phyloP scores from a whole-genome alignment of 768 basidiomycete genomes.

The Lentinula aciculospora region DNA sequence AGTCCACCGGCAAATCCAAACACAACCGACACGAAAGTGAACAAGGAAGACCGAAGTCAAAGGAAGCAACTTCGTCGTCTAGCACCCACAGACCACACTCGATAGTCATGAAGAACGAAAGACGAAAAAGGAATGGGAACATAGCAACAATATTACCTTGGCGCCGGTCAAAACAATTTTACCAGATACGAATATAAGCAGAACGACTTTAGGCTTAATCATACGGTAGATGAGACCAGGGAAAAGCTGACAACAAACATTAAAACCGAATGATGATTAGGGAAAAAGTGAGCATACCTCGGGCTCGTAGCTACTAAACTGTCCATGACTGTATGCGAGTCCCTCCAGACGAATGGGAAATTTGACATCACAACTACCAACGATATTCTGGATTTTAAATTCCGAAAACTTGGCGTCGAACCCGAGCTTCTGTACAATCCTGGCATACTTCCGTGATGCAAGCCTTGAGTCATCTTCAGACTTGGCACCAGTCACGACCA shows the following conservation, averaged over 20 bases:
- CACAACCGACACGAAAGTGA: neutral
- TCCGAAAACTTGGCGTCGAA: constrained; percentile 99
- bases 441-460: constrained; percentile 97
- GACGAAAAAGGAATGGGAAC: neutral
- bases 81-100: neutral
- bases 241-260: constrained; percentile 65
- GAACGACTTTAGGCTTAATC: constrained; percentile 99
- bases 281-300: constrained; percentile 57
- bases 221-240: constrained; percentile 98
- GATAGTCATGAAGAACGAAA: constrained; percentile 7
- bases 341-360: constrained; percentile 98
- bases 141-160: constrained; percentile 59
- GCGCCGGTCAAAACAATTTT: constrained; percentile 99
- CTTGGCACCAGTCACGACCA: constrained; percentile 99
- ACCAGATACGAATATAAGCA: constrained; percentile 97
- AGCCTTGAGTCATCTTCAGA: constrained; percentile 96
- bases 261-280: neutral
- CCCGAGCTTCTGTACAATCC: constrained; percentile 98
- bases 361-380: constrained; percentile 96
- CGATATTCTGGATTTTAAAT: constrained; percentile 99
- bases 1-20: constrained; percentile 26
- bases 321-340: constrained; percentile 94
- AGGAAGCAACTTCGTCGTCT: constrained; percentile 25
- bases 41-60: constrained; percentile 26
- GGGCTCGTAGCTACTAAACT: constrained; percentile 96